Evolutionary conservation across 2,329 filamentous ascomycete genomes (phyloP), one percentile per base, ranked within the genome.

Genomic region (Talaromyces sp.): DNA sequence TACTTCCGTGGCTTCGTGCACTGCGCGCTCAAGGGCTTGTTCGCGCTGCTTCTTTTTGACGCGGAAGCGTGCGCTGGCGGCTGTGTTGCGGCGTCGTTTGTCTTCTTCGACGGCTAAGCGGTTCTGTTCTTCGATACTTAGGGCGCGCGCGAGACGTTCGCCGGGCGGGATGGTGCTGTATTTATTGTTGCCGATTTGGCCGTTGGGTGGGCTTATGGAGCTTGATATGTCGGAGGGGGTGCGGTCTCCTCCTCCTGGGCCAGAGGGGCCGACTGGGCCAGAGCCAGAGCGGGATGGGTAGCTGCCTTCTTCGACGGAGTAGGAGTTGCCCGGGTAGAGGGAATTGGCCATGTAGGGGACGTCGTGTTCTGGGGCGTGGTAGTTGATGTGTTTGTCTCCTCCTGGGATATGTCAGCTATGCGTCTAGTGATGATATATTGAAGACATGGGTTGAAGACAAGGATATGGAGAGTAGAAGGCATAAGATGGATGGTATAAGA

Each of bases 21-120:
- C 89, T 4, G 87, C 89, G 75, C 87, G 88, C 78, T 94, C 91
- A 58, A 96, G 85, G 6, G 91, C 91, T 77, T 92, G 90, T 82
- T 96, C 92, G 51, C 92, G 89, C 81, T 94, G 91, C 87, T 96
- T 96, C 89, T 96, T 96, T 88, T 96, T 96, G 73, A 96, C 88
- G 65, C 92, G 90, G 85, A 96, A 96, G 38, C 92, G 90, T n/a
- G 92, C 92, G 70, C 90, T 93, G 60, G 92, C 92, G 17, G 92
- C 92, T 1, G 93, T 96, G 80, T 96, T 96, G 67, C 92, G 89
- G 67, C 92, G 88, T 65, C 92, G 89, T 84, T 96, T 96, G 77
- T 96, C 92, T 79, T 96, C 93, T 76, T 96, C 92, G 22, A 92
- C 92, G n/a, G 88, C 89, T 3, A 89, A 69, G 29, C 90, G 88